Evolutionary conservation across 2,329 filamentous ascomycete genomes (phyloP), one percentile per base, ranked within the genome.

Genomic region (Hymenoscyphus fructigenus): DNA sequence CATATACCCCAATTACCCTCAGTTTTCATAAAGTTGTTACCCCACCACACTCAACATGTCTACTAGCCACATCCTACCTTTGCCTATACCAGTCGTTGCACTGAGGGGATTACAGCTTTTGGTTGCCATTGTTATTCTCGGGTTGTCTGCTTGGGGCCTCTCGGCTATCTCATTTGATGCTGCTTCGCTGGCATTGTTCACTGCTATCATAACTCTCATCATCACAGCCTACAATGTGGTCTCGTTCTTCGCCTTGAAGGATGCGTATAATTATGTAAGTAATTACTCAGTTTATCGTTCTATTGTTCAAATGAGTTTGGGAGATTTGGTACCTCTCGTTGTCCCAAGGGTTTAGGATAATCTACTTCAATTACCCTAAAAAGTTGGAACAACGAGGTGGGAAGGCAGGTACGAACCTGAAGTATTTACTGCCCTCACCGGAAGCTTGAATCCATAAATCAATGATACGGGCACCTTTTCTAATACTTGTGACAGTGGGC

Each of bases 251-350:
- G 53, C 34, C 10, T n/a, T 62, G 41, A 41, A 57, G 41, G 20
- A 34, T 1, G 53, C 53, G 2, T 62, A 62, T 26, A 62, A 62
- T 28, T 62, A 62, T 28, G 60, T 61, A 56, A 36, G 59, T 61
- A n/a, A n/a, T n/a, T n/a, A 7, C 20, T 6, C 23, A 41, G 10
- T 47, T 44, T 3, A 3, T 23, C 4, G 3, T 3, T 9, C 44
- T 12, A 10, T 23, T 44, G 3, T 44, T 50, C 44, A 23, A 23
- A 9, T 50, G 41, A 38, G 5, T 20, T 20, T 41, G 12, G 10
- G 20, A 38, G 5, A 26, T n/a, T 12, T 57, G 47, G 10, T 32
- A 32, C 29, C 5, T 32, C 29, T 36, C 34, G 34, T 36, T 36
- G 34, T 14, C 14, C 14, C 2, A 38, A 10, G 9, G 3, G 3